Base-by-base conservation (phyloP, 2,329 filamentous ascomycete genomes). In the Pseudogymnoascus sp. region DNA sequence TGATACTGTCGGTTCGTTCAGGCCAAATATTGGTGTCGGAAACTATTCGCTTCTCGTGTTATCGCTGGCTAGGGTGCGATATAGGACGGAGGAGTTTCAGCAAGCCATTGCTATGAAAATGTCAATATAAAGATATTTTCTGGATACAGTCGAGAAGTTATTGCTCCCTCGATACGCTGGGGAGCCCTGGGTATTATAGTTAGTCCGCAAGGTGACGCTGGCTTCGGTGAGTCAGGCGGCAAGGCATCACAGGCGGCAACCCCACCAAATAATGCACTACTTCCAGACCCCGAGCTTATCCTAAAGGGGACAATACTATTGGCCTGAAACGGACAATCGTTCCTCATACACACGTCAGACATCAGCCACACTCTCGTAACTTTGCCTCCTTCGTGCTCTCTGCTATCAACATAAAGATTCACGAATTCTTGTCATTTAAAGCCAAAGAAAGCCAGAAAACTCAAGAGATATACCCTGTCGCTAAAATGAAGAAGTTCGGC, bases 401-500 rank as follows among this genome's bases (percentile, higher is more conserved):
- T 52, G 25, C 13, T 55, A 18, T 55, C 27, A 33, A 55, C 48
- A 55, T 33, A 18, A 55, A 55, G 15, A 33, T 33, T 33, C 48
- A 52, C 45, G 45, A 52, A 52, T 52, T 52, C 27, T 15, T 15
- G 33, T 33, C 48, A 55, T 33, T 55, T n/a, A 2, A 55, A 33
- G 29, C 48, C 29, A 55, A 55, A 55, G 12, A 18, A 55, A 55
- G 5, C n/a, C 45, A 10, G 29, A 55, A 21, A 55, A 13, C 48
- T n/a, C 29, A 33, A 33, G 29, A 55, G n/a, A 55, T 55, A 55
- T 55, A 55, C 9, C 48, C 48, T 33, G 48, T 55, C 13, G 58
- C 58, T 25, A 66, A 48, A 27, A 87, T 87, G 84, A 82, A 80
- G 76, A 84, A 82, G 68, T 84, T 86, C 67, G 80, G 81, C 58